phyloP scores from a whole-genome alignment of 345 rosid genomes.

The Linum tenue region DNA sequence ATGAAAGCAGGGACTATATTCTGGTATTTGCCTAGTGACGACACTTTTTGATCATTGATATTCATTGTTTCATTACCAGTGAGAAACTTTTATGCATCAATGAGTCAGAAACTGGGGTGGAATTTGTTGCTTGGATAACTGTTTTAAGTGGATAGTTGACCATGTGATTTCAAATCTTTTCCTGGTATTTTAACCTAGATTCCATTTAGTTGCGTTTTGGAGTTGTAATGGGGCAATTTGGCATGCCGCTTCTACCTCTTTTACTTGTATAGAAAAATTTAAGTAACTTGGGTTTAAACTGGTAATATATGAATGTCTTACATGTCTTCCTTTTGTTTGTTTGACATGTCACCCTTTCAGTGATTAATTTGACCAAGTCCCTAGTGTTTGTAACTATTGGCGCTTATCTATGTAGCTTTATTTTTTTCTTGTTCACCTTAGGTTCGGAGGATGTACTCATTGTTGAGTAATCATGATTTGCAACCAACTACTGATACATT shows the following conservation, averaged over 20 bases:
- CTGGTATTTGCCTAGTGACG: slow-evolving; percentile 36
- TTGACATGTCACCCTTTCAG: background rate
- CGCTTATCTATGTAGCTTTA: background rate
- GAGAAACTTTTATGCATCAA: background rate
- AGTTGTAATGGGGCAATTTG: background rate
- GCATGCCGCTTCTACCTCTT: background rate
- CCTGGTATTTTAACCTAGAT: background rate
- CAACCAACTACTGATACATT: slow-evolving; percentile 59
- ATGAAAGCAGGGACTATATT: slow-evolving; percentile 49
- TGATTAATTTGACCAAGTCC: background rate
- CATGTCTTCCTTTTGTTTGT: no score
- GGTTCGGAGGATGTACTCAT: slow-evolving; percentile 58
- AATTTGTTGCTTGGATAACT: background rate
- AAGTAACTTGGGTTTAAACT: no score
- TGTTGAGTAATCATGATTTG: slow-evolving; percentile 42
- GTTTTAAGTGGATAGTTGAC: background rate
- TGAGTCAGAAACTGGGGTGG: background rate
- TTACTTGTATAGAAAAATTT: background rate
- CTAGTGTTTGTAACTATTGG: background rate
- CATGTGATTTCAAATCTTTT: background rate
- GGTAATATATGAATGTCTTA: no score
- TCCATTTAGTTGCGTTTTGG: background rate
- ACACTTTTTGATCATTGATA: background rate
- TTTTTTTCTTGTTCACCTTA: slow-evolving; percentile 18
- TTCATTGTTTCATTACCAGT: background rate